Evolutionary conservation across 2,329 filamentous ascomycete genomes (phyloP).

Genomic region (Penicillium sp.): DNA sequence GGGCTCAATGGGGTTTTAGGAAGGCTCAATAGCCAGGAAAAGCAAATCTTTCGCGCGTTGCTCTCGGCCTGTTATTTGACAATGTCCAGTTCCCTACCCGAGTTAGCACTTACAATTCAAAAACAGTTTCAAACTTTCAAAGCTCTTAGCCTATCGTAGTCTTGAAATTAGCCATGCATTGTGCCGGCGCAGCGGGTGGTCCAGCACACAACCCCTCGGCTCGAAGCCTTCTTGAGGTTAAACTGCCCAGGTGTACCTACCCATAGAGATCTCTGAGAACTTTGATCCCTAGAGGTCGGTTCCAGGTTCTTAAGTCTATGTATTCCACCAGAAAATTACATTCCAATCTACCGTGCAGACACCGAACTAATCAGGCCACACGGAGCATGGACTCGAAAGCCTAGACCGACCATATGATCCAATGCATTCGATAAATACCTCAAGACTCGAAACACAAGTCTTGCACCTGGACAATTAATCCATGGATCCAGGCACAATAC

Average conservation of each 20-base stretch:
- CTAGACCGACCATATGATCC: neutral
- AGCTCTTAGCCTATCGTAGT: no score
- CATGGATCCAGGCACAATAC: neutral
- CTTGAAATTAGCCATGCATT: neutral
- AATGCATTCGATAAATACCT: neutral
- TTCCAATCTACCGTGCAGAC: no score
- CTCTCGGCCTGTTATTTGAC: conserved; percentile 4
- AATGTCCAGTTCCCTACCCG: conserved; percentile 6
- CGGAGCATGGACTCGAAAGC: no score
- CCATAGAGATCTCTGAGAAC: no score
- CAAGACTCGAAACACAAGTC: neutral
- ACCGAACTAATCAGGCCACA: no score
- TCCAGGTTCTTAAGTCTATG: no score
- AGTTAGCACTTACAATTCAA: conserved; percentile 12
- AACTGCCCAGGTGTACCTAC: no score
- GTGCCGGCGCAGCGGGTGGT: neutral
- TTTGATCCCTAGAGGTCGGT: no score
- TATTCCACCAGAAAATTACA: no score
- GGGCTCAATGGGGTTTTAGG: conserved; percentile 1
- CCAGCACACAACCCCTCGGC: no score
- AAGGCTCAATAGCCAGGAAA: conserved; percentile 15
- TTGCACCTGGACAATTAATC: neutral
- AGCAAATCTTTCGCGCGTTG: conserved; percentile 1
- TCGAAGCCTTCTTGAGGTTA: no score
- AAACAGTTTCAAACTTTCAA: neutral